A percentile compares a stretch with the other conserved stretches of the same genome.
phyloP scores from a whole-genome alignment of 2,329 filamentous ascomycete species.

The Colletotrichum filicis region DNA sequence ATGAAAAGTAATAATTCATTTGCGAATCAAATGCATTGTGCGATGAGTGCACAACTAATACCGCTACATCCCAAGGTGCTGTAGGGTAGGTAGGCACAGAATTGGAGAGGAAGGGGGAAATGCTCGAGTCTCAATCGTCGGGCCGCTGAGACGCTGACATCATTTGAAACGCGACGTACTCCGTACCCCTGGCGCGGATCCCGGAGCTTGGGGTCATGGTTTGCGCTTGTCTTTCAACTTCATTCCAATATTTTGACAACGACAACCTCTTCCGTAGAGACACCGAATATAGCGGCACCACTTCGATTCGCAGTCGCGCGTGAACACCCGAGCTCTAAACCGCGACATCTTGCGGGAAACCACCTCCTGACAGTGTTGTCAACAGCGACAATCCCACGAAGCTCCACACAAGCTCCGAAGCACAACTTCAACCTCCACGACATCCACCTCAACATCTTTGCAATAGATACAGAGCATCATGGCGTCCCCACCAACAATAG shows the following conservation, averaged over 20 bases:
- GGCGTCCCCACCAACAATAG: slow-evolving; percentile 27
- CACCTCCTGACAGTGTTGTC: neutral
- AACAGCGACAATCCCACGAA: neutral
- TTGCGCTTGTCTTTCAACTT: slow-evolving; percentile 5
- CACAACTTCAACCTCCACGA: neutral
- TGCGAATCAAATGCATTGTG: neutral
- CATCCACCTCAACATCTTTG: neutral
- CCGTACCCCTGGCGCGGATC: slow-evolving; percentile 29
- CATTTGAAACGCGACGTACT: slow-evolving; percentile 25
- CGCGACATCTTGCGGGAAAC: neutral
- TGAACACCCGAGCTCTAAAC: neutral
- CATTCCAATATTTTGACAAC: neutral
- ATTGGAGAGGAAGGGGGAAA: neutral
- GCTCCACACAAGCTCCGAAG: neutral
- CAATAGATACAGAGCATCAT: slow-evolving; percentile 6
- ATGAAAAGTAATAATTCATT: neutral
- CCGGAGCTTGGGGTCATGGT: slow-evolving; percentile 49
- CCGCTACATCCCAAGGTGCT: too few relatives aligned
- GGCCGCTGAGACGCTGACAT: slow-evolving; percentile 34
- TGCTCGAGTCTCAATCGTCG: neutral
- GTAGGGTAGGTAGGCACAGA: too few relatives aligned
- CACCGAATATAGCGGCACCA: neutral
- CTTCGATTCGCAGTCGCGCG: neutral
- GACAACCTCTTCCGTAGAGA: neutral
- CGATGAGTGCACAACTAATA: neutral